phyloP scores from a whole-genome alignment of 106 monocot genomes.

The Apostasia shenzhenica region DNA sequence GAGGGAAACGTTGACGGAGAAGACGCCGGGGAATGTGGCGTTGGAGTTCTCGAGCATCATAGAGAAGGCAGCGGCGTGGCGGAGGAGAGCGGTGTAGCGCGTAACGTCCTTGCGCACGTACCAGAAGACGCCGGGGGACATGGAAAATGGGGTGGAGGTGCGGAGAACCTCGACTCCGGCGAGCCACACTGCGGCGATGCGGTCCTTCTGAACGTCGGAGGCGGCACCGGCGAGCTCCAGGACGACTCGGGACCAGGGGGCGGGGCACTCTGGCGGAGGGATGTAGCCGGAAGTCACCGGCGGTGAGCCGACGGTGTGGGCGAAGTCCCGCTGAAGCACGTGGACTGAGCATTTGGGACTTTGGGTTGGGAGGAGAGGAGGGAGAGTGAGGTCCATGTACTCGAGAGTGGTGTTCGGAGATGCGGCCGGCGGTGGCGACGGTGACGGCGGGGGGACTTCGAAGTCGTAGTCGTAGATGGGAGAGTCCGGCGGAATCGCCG shows the following conservation, averaged over 20 bases:
- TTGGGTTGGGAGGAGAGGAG: constrained; percentile 22
- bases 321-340: constrained; percentile 36
- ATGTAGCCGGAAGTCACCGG: constrained; percentile 28
- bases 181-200: constrained; percentile 52
- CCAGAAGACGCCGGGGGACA: constrained; percentile 34
- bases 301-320: constrained; percentile 15
- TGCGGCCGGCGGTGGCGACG: not conserved
- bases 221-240: constrained; percentile 37
- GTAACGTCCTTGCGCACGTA: constrained; percentile 44
- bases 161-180: constrained; percentile 44
- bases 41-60: constrained; percentile 23
- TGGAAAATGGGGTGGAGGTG: constrained; percentile 41
- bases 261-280: constrained; percentile 19
- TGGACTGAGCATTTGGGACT: constrained; percentile 30
- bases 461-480: not conserved
- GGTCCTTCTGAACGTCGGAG: constrained; percentile 29
- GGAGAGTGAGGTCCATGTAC: constrained; percentile 42
- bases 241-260: constrained; percentile 30
- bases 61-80: constrained; percentile 9
- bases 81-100: constrained; percentile 34
- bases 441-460: not conserved
- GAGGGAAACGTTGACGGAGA: constrained; percentile 35
- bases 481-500: not conserved
- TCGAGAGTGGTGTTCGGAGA: constrained; percentile 9
- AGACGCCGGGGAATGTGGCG: constrained; percentile 31